These are phyloP conservation scores for Irpex lacteus DNA, from an alignment of 1,284 basidiomycete genomes.

Conservation along the genomic window DNA sequence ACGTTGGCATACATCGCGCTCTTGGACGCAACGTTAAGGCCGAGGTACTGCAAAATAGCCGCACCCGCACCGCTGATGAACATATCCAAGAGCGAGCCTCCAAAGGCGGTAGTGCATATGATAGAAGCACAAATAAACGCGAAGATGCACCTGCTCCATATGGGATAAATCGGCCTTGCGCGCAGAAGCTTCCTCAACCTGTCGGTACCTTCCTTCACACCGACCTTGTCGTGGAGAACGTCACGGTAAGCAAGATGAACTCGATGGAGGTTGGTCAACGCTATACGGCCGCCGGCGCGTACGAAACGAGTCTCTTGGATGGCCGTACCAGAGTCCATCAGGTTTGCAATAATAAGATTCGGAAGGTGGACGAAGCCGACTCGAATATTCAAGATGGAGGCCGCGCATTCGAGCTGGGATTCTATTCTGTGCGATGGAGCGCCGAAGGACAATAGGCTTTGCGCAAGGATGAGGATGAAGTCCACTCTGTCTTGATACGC, in stretches of 20 bases:
- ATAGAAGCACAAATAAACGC: conserved; percentile 74
- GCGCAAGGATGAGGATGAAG: conserved; percentile 79
- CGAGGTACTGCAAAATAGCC: conserved; percentile 69
- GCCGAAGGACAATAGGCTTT: conserved; percentile 78
- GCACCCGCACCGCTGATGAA: conserved; percentile 75
- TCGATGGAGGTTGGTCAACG: conserved; percentile 68
- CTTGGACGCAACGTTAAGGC: conserved; percentile 73
- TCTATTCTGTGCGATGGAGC: conserved; percentile 87
- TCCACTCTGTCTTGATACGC: conserved; percentile 66
- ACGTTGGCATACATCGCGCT: conserved; percentile 86
- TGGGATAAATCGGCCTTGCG: conserved; percentile 60
- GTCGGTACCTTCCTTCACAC: conserved; percentile 61
- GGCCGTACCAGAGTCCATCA: conserved; percentile 59
- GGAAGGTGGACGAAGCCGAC: conserved; percentile 83
- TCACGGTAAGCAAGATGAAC: conserved; percentile 76
- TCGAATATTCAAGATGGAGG: conserved; percentile 51
- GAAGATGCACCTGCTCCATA: conserved; percentile 61
- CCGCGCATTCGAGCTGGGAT: conserved; percentile 65
- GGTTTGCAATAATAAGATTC: conserved; percentile 74
- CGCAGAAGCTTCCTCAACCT: conserved; percentile 59
- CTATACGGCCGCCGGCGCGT: conserved; percentile 69
- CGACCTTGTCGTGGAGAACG: conserved; percentile 75
- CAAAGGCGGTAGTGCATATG: conserved; percentile 80
- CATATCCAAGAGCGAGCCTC: conserved; percentile 81
- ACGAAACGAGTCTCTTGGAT: conserved; percentile 77